phyloP scores from a whole-genome alignment of 2,329 filamentous ascomycete genomes.

The Nemania bipapillata region DNA sequence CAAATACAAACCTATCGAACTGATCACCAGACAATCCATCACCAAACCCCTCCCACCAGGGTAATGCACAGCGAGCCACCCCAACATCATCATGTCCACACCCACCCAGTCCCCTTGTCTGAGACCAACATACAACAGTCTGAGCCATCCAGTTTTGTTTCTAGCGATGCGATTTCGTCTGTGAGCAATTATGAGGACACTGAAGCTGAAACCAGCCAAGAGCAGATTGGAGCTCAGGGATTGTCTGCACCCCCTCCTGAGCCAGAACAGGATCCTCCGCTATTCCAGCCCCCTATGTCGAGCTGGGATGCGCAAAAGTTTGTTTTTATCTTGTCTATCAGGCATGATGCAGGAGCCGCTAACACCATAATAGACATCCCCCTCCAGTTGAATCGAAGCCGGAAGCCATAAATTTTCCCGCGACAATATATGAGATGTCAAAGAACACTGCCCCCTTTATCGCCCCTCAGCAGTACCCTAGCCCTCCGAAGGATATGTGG shows the following conservation, averaged over 20 bases:
- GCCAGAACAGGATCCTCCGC: constrained; percentile 53
- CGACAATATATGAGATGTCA: constrained; percentile 84
- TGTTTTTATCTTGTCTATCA: constrained; percentile 38
- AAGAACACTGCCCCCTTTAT: constrained; percentile 78
- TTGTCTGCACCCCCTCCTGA: constrained; percentile 54
- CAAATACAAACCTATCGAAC: constrained; percentile 32
- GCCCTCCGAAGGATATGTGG: constrained; percentile 87
- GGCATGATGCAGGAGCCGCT: constrained; percentile 19
- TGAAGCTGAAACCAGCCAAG: constrained; percentile 62
- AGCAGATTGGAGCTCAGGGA: constrained; percentile 51
- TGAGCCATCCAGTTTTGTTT: constrained; percentile 39
- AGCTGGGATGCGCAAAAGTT: constrained; percentile 68
- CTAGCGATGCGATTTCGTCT: constrained; percentile 47
- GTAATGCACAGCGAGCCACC: constrained; percentile 24
- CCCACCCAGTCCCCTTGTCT: constrained; percentile 38
- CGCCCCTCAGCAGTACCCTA: constrained; percentile 79
- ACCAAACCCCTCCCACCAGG: constrained; percentile 33
- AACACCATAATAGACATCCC: constrained; percentile 64
- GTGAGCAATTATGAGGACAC: constrained; percentile 57
- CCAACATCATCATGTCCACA: constrained; percentile 33
- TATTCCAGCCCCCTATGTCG: constrained; percentile 49
- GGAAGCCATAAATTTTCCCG: constrained; percentile 86
- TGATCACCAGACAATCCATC: background rate
- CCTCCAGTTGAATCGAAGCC: constrained; percentile 76
- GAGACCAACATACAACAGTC: constrained; percentile 41